Evolutionary conservation across 805 yeast genomes (phyloP).

Genomic region (Schwanniomyces occidentalis): DNA sequence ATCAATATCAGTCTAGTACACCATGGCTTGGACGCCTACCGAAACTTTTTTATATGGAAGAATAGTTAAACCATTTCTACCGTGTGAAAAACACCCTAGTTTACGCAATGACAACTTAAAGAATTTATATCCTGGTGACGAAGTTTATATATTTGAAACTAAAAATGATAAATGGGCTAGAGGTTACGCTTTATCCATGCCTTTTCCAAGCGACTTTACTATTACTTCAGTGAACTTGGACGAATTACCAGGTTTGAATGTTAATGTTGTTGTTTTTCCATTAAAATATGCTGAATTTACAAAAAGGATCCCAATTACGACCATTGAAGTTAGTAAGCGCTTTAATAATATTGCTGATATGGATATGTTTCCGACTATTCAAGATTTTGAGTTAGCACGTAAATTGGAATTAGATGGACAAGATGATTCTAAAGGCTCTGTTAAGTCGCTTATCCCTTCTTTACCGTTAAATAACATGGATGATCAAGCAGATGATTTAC

Average conservation of each 20-base stretch:
- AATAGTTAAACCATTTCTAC: conserved; percentile 40
- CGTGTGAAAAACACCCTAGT: conserved; percentile 41
- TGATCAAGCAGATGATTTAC: conserved; percentile 23
- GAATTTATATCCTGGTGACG: conserved; percentile 75
- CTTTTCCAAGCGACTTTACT: conserved; percentile 68
- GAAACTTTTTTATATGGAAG: conserved; percentile 36
- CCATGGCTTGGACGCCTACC: conserved; percentile 43
- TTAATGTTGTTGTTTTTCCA: conserved; percentile 63
- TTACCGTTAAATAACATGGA: conserved; percentile 53
- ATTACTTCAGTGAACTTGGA: conserved; percentile 62
- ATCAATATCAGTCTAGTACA: too few species aligned
- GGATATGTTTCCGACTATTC: conserved; percentile 31
- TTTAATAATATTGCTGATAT: conserved; percentile 28
- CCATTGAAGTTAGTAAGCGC: conserved; percentile 23
- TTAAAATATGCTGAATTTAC: conserved; percentile 49
- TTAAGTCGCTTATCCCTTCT: conserved; percentile 37
- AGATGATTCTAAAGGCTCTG: conserved; percentile 7
- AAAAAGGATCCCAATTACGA: conserved; percentile 41
- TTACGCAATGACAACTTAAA: conserved; percentile 40
- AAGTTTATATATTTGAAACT: conserved; percentile 69
- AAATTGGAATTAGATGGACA: conserved; percentile 22
- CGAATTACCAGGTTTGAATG: conserved; percentile 57
- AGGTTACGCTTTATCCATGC: conserved; percentile 69
- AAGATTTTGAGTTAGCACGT: conserved; percentile 28
- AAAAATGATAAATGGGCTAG: conserved; percentile 70